Percentiles rank a stretch among this genome's conserved stretches.
Conservation (phyloP, 768 basidiomycete species). For the Russula olivacea region DNA sequence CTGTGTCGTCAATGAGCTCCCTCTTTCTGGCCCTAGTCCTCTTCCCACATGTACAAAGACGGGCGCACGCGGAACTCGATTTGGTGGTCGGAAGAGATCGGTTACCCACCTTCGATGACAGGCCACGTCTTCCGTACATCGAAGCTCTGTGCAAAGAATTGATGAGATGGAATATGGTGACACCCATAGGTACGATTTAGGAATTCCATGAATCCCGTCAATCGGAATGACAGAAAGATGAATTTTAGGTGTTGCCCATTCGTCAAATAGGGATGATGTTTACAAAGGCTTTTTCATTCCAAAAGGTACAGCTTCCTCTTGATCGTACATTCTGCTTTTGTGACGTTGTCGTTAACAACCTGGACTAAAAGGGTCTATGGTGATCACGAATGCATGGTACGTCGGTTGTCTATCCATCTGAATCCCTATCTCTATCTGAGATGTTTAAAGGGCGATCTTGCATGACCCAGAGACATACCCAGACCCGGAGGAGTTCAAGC, state of each 20-base stretch:
- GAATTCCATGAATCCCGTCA: not conserved
- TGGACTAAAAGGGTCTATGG: not conserved
- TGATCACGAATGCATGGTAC: constrained; percentile 11
- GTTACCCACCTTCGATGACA: constrained; percentile 29
- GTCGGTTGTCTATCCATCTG: not conserved
- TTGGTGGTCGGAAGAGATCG: constrained; percentile 27
- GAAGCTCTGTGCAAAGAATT: not conserved
- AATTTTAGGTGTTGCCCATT: not conserved
- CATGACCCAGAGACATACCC: constrained; percentile 17
- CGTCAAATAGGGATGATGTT: constrained; percentile 3
- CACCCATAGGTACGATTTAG: constrained; percentile 1
- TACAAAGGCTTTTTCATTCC: constrained; percentile 16
- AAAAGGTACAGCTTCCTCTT: not conserved
- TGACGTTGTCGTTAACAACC: not conserved
- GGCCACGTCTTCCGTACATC: constrained; percentile 1
- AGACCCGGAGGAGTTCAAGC: constrained; percentile 20
- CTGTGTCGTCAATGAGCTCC: constrained; percentile 4
- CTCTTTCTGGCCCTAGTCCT: constrained; percentile 8
- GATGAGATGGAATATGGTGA: not conserved
- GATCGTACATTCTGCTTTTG: too few species aligned
- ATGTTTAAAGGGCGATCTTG: constrained; percentile 11
- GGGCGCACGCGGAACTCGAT: constrained; percentile 29
- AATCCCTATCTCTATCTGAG: not conserved
- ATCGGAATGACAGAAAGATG: not conserved
- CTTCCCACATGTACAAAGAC: constrained; percentile 11